phyloP scores from a whole-genome alignment of 192 early-diverging fungal species.

The Backusella luteola region DNA sequence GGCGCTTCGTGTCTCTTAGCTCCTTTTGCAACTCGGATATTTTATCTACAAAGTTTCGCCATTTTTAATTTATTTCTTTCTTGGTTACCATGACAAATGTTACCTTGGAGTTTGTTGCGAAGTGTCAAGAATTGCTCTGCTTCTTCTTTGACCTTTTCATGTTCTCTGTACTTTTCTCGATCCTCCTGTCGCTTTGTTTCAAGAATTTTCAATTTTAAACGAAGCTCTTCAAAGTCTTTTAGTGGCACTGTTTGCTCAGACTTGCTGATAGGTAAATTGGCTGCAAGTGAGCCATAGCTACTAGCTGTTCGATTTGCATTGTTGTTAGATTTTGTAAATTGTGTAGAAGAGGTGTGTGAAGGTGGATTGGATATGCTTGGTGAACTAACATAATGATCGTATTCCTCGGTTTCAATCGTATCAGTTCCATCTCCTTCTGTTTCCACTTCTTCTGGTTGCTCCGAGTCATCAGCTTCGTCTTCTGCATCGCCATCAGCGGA shows the following conservation, averaged over 20 bases:
- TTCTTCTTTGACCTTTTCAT: slow-evolving; percentile 71
- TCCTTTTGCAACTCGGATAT: slow-evolving; percentile 73
- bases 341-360: not conserved
- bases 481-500: slow-evolving; percentile 28
- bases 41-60: slow-evolving; percentile 41
- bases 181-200: slow-evolving; percentile 83
- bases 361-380: not conserved
- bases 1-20: slow-evolving; percentile 56
- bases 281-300: slow-evolving; percentile 15
- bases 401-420: not conserved
- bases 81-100: not conserved
- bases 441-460: slow-evolving; percentile 5
- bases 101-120: slow-evolving; percentile 64
- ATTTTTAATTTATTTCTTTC: not conserved
- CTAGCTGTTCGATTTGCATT: not conserved
- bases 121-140: slow-evolving; percentile 65
- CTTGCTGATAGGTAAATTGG: slow-evolving; percentile 20
- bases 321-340: not conserved
- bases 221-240: slow-evolving; percentile 78
- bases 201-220: slow-evolving; percentile 72
- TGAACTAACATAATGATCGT: no score
- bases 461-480: slow-evolving; percentile 35
- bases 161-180: slow-evolving; percentile 65
- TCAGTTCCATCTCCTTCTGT: not conserved
- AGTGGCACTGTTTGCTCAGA: slow-evolving; percentile 43